Base-by-base conservation (phyloP, 2,329 filamentous ascomycete species). In the Colletotrichum sp. region DNA sequence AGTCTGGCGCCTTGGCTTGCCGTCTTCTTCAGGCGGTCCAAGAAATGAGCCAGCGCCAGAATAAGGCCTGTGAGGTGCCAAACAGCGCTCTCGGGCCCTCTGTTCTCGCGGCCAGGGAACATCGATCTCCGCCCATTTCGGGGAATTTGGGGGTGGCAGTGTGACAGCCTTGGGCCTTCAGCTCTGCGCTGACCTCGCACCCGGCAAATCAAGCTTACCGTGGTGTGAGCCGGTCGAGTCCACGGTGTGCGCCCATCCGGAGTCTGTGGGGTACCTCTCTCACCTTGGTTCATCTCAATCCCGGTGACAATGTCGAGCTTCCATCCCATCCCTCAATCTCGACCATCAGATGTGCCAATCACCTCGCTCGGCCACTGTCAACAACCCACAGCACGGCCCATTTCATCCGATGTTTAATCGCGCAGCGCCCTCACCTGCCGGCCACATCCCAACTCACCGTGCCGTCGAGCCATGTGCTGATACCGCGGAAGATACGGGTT, bases 51-150 rank as follows among this genome's bases (percentile, higher is more conserved):
- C 43, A 52, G 73, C 28, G 43, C 57, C 72, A 65, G 34, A 34
- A 39, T 64, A 39, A 52, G 68, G 52, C 26, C 43, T 52, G 43
- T 52, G 43, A 21, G 43, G 72, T 71, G 32, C 67, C 61, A 61
- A 30, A 59, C 39, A 84, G 83, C 12, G 84, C 83, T 1, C 79
- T 86, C 64, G 85, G 84, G 71, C 59, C 63, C 63, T 55, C 39
- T 36, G 24, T 16, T 34, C 36, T 69, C 32, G 65, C 26, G 15
- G 26, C 24, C 71, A 34, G 60, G 67, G 66, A 34, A 30, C 10
- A 30, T 59, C 59, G 30, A 61, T 52, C 43, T 52, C 67, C 60
- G 60, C 52, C 69, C 36, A 32, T 36, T 9, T 72, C 32, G 55
- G 64, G 55, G 59, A 21, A 28, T 65, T 75, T 69, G 64, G 73